Base-by-base conservation (phyloP, 2,329 filamentous ascomycete species). In the Pseudogymnoascus sp. region DNA sequence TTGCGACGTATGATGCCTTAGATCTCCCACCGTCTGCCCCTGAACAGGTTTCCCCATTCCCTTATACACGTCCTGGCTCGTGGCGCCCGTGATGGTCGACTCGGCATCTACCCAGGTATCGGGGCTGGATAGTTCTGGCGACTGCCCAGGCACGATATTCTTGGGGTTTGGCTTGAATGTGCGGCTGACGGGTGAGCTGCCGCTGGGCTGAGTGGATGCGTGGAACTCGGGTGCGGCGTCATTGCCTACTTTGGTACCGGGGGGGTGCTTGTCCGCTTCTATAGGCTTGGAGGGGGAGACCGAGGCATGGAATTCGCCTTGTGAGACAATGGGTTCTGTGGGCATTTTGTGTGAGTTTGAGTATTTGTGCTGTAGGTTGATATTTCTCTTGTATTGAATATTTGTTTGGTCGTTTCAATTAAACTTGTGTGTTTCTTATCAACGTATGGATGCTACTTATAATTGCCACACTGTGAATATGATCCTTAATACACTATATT, bases 151-250 rank as follows among this genome's bases (percentile, higher is more conserved):
- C 12, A 26, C 45, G 23, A 6, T 47, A 8, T 47, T n/a, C 14
- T 14, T 51, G n/a, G 23, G 23, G 45, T 51, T 51, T 1, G 45
- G 45, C 45, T 51, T 7, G 12, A 51, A 51, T 29, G 45, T n/a
- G 18, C 45, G 45, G 45, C 45, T 51, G 45, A 23, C 21, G 23
- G 88, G 88, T 0, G 88, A 88, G 3, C 83, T 83, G 65, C 88
- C 88, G 0, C 86, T 75, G 0, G 86, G 80, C 37, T 85, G 75
- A 1, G 80, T 81, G 72, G 91, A 68, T 23, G 83, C 81, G 69
- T 81, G 77, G 77, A 89, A 91, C 70, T 89, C 87, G 18, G 84
- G 84, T 11, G 75, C 71, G 23, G 77, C 76, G 62, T 87, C 85
- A 68, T 85, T 83, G 69, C 83, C 83, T 64, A 84, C 80, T 66